Evolutionary conservation across 2,329 filamentous ascomycete species (phyloP).

Genomic region (Thyridium curvatum): DNA sequence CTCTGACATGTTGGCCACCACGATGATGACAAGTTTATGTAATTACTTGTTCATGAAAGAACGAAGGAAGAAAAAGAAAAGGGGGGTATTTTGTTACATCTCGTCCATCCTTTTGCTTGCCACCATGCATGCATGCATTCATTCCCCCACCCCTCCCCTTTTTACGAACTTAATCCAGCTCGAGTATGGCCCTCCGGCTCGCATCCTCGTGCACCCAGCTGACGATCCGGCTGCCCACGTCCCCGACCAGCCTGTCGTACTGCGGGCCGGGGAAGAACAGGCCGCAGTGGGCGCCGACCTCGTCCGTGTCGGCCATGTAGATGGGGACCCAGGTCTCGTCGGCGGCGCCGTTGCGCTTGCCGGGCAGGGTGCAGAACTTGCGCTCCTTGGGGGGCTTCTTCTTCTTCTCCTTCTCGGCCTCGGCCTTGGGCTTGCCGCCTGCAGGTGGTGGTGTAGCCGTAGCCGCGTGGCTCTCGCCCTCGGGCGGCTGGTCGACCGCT

Average conservation of each 20-base stretch:
- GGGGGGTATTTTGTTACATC: too few species aligned
- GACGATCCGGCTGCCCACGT: constrained; percentile 61
- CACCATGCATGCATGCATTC: too few species aligned
- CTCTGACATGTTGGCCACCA: too few species aligned
- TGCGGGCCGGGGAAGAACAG: constrained; percentile 69
- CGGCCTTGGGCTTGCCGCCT: neutral
- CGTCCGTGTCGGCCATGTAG: constrained; percentile 77
- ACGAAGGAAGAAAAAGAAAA: too few species aligned
- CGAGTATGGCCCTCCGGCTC: constrained; percentile 32
- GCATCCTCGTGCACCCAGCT: constrained; percentile 64
- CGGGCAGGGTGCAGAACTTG: constrained; percentile 74
- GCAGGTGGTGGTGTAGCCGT: too few species aligned
- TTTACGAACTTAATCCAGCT: constrained; percentile 11
- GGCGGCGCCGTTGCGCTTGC: constrained; percentile 40
- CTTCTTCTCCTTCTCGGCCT: constrained; percentile 5
- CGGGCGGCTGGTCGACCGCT: constrained; percentile 1
- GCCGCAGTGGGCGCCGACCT: constrained; percentile 78
- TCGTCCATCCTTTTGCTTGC: too few species aligned
- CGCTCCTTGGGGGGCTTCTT: constrained; percentile 42
- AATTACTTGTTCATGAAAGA: too few species aligned
- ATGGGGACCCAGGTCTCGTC: constrained; percentile 74
- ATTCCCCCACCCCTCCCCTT: neutral
- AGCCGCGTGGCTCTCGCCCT: neutral
- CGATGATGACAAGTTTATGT: too few species aligned
- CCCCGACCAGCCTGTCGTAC: constrained; percentile 71